These are phyloP conservation scores for Nannochloris sp. DNA, from an alignment of 139 green algal genomes.

Conservation along the genomic window DNA sequence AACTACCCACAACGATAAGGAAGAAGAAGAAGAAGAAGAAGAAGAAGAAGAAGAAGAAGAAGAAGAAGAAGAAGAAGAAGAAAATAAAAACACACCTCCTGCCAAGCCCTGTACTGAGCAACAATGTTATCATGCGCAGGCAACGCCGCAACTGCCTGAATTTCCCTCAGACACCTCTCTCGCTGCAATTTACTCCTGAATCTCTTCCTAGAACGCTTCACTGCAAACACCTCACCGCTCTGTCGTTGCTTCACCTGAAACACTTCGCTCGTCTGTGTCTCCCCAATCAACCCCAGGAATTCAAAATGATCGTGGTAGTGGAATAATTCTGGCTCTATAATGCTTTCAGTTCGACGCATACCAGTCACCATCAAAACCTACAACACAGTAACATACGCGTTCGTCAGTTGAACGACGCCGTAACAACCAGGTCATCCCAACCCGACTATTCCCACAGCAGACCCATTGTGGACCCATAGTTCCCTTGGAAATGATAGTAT, in stretches of 20 bases:
- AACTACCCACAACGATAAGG: background rate
- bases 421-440: background rate
- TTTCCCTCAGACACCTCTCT: constrained; percentile 50
- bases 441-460: background rate
- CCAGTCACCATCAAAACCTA: constrained; percentile 55
- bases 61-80: background rate
- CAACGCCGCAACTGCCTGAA: constrained; percentile 51
- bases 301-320: constrained; percentile 64
- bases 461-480: background rate
- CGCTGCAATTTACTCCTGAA: constrained; percentile 41
- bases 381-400: background rate
- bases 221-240: constrained; percentile 42
- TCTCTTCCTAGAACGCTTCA: constrained; percentile 35
- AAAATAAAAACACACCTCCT: constrained; percentile 32
- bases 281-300: constrained; percentile 50
- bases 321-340: constrained; percentile 52
- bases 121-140: constrained; percentile 64
- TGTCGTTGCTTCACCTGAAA: constrained; percentile 46
- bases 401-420: background rate
- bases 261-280: constrained; percentile 44
- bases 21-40: background rate
- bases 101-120: constrained; percentile 61
- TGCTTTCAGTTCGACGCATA: constrained; percentile 40
- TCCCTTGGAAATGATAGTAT: no score
- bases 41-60: background rate